Percentiles rank a stretch among this genome's conserved stretches.
Conservation (phyloP, 495 filamentous ascomycete species). For the Aspergillus leporis region DNA sequence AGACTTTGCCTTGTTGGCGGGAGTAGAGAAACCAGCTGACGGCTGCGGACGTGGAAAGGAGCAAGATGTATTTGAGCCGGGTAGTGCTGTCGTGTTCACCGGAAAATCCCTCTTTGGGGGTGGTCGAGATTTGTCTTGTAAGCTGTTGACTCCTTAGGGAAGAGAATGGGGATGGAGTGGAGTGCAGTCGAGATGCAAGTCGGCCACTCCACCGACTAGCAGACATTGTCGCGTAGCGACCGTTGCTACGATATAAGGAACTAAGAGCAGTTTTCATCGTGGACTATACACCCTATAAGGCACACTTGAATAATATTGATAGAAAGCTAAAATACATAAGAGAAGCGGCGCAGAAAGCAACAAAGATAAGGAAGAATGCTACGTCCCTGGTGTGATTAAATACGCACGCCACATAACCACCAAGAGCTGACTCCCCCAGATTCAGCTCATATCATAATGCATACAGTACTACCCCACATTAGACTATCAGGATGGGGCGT, state of each 20-base stretch:
- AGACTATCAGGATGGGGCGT: not conserved
- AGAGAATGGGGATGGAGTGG: not conserved
- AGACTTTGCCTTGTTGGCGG: not conserved
- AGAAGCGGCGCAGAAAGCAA: too few species aligned
- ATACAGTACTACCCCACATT: too few species aligned
- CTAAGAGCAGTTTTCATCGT: not conserved
- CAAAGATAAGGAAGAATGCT: too few species aligned
- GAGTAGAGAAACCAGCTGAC: slow-evolving; percentile 1
- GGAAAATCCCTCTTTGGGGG: not conserved
- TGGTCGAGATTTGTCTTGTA: not conserved
- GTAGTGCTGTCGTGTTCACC: not conserved
- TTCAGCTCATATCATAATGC: too few species aligned
- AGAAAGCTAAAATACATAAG: too few species aligned
- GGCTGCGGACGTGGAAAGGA: slow-evolving; percentile 2
- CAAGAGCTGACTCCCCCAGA: not conserved
- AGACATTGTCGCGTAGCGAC: not conserved
- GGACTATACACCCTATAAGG: not conserved
- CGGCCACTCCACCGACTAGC: not conserved
- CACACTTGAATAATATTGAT: too few species aligned
- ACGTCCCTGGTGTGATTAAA: too few species aligned
- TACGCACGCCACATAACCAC: not conserved
- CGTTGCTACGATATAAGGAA: not conserved
- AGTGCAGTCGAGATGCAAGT: not conserved
- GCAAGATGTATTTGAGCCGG: not conserved
- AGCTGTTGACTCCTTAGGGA: not conserved